Percentiles rank a stretch among this genome's conserved stretches.
Conservation (phyloP, 306 rosid species). For the Phaseolus lunatus region DNA sequence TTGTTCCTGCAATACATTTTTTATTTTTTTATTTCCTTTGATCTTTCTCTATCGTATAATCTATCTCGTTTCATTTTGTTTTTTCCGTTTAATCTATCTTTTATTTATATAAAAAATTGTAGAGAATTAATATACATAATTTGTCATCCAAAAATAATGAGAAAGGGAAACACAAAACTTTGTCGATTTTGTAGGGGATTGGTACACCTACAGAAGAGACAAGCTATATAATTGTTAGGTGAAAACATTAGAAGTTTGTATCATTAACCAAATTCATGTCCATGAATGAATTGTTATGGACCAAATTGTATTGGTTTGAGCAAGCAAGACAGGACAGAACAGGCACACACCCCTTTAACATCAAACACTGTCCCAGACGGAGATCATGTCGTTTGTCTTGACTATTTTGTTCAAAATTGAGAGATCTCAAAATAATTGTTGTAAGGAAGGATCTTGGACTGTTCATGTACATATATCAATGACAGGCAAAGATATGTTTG, state of each 20-base stretch:
- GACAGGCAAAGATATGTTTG: constrained; percentile 39
- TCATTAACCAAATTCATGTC: constrained; percentile 48
- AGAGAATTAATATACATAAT: neutral
- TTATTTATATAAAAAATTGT: neutral
- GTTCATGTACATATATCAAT: constrained; percentile 47
- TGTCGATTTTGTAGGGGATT: constrained; percentile 23
- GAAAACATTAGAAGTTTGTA: constrained; percentile 46
- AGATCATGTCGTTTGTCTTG: constrained; percentile 49
- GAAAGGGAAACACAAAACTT: neutral
- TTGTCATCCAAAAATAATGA: neutral
- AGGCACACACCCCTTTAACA: constrained; percentile 43
- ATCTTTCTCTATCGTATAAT: neutral
- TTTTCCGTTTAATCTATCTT: neutral
- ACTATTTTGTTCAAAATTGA: constrained; percentile 21
- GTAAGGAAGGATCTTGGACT: constrained; percentile 31
- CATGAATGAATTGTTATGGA: constrained; percentile 14
- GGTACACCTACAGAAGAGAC: constrained; percentile 43
- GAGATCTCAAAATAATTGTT: constrained; percentile 17
- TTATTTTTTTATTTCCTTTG: neutral
- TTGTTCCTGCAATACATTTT: neutral
- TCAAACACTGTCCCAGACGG: constrained; percentile 41
- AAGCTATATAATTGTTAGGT: constrained; percentile 45
- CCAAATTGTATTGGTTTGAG: neutral
- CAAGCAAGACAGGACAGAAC: constrained; percentile 47
- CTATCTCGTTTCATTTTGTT: neutral